Conservation (phyloP, 2,329 filamentous ascomycete genomes). For the Aspergillus pseudoterreus region DNA sequence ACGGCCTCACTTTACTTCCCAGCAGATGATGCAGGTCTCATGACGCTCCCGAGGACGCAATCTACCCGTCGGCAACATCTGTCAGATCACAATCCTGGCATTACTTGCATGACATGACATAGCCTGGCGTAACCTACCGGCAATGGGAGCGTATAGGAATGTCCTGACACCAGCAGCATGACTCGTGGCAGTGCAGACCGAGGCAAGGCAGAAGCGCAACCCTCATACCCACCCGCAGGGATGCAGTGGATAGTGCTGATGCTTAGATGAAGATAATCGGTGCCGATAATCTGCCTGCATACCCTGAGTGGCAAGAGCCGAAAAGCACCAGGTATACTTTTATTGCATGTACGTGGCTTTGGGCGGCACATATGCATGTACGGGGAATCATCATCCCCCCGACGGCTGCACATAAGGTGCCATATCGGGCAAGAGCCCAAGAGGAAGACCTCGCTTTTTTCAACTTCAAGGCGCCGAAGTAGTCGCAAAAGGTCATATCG, state of each 20-base stretch:
- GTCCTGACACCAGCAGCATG: background rate
- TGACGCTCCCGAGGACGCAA: background rate
- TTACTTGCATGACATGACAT: conserved; percentile 14
- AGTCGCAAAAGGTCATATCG: background rate
- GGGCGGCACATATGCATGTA: conserved; percentile 3
- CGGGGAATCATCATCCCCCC: background rate
- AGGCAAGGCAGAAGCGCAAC: background rate
- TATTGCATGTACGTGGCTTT: conserved; percentile 1
- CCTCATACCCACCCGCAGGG: background rate
- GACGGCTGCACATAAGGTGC: conserved; percentile 1
- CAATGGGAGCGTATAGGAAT: background rate
- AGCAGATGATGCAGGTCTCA: background rate
- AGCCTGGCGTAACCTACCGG: conserved; percentile 8
- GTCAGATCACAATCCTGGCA: conserved; percentile 12
- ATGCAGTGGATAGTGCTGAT: conserved; percentile 1
- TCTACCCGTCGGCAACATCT: background rate
- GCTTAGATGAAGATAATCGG: conserved; percentile 4
- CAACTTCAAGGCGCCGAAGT: background rate
- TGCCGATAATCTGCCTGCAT: background rate
- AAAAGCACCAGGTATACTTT: conserved; percentile 1
- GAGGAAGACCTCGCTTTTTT: background rate
- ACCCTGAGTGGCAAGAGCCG: background rate
- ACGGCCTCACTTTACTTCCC: background rate
- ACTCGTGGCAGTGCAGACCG: background rate
- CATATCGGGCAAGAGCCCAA: background rate